Percentiles rank a stretch among this genome's conserved stretches.
Conservation (phyloP, 1,139 yeast genomes). For the Pichia sp. region DNA sequence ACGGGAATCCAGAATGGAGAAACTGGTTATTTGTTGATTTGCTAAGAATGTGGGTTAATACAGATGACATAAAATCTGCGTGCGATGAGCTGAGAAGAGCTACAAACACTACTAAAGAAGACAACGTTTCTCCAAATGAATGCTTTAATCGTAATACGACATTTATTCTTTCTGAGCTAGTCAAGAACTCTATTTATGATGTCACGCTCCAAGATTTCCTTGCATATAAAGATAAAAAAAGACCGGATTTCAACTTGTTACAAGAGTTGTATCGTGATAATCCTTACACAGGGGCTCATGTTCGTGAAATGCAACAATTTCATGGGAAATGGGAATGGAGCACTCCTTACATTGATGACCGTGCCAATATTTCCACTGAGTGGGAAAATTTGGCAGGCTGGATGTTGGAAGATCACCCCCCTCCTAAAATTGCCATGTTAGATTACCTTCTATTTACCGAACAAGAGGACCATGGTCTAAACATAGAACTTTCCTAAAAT, state of each 20-base stretch:
- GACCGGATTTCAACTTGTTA: conserved; percentile 5
- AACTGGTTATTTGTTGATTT: conserved; percentile 25
- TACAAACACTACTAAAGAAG: conserved; percentile 1
- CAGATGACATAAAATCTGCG: conserved; percentile 8
- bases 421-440: conserved; percentile 12
- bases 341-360: neutral
- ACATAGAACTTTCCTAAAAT: neutral
- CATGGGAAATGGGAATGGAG: conserved; percentile 9
- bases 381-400: conserved; percentile 6
- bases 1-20: conserved; percentile 30
- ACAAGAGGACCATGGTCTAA: neutral
- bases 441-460: conserved; percentile 10
- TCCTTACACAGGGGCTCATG: conserved; percentile 4
- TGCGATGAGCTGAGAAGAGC: neutral
- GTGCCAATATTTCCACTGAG: neutral
- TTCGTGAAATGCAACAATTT: conserved; percentile 12
- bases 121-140: neutral
- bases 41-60: conserved; percentile 25
- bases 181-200: conserved; percentile 9
- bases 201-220: conserved; percentile 8
- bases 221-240: neutral
- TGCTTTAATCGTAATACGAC: conserved; percentile 16
- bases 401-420: conserved; percentile 14
- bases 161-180: conserved; percentile 4
- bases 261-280: conserved; percentile 8